Evolutionary conservation across 2,329 filamentous ascomycete species (phyloP).

Genomic region (Sporothrix variecibatus): DNA sequence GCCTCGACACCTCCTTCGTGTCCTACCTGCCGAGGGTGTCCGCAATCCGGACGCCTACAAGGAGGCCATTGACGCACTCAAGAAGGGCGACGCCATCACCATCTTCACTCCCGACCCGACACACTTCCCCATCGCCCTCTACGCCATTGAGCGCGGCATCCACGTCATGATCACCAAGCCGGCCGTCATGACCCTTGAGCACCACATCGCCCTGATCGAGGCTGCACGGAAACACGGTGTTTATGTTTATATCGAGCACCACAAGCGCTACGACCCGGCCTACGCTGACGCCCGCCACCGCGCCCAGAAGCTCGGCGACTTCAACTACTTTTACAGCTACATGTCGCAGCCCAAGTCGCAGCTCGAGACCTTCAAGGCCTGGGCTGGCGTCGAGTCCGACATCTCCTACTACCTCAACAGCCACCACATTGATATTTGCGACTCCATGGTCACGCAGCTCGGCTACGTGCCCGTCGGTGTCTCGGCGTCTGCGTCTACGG

Average conservation of each 20-base stretch:
- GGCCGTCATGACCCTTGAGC: conserved; percentile 77
- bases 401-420: conserved; percentile 97
- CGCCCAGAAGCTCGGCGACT: conserved; percentile 78
- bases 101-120: conserved; percentile 96
- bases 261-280: conserved; percentile 93
- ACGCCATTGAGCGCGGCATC: conserved; percentile 83
- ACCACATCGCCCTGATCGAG: conserved; percentile 76
- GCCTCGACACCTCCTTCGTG: conserved; percentile 80
- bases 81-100: conserved; percentile 83
- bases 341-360: conserved; percentile 93
- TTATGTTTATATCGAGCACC: conserved; percentile 92
- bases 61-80: conserved; percentile 78
- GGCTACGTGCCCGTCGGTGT: conserved; percentile 79
- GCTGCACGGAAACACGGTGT: conserved; percentile 74
- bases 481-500: conserved; percentile 74
- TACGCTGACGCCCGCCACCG: conserved; percentile 85
- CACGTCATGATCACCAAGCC: conserved; percentile 95
- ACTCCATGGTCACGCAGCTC: conserved; percentile 77
- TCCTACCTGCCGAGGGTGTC: conserved; percentile 73
- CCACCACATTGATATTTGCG: conserved; percentile 90
- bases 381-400: conserved; percentile 88
- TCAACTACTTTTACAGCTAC: conserved; percentile 98
- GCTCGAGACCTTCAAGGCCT: conserved; percentile 91
- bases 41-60: conserved; percentile 84
- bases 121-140: conserved; percentile 87